Evolutionary conservation across 768 basidiomycete species (phyloP).

Genomic region (Agaricus subrufescens): DNA sequence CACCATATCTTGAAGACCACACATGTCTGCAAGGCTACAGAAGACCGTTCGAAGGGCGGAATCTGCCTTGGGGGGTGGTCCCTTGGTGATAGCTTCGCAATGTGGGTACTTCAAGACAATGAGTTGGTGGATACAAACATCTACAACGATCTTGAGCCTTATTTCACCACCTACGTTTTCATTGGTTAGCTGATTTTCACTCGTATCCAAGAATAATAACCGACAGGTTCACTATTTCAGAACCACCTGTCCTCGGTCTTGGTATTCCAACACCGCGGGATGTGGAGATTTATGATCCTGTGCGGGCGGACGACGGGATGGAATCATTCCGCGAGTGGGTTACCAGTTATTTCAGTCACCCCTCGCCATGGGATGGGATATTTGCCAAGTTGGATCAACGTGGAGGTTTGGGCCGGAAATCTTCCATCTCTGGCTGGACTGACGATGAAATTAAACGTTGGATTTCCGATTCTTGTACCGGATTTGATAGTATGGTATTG

Average conservation of each 20-base stretch:
- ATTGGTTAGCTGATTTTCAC: neutral
- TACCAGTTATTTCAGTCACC: neutral
- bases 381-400: neutral
- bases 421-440: neutral
- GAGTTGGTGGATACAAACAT: neutral
- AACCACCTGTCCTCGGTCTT: neutral
- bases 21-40: neutral
- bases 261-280: neutral
- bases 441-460: neutral
- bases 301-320: neutral
- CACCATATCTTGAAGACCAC: neutral
- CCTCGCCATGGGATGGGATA: neutral
- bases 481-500: neutral
- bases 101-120: neutral
- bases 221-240: neutral
- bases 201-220: no score
- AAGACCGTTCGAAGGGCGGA: neutral
- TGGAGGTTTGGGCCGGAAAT: neutral
- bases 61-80: constrained; percentile 3
- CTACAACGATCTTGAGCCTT: neutral
- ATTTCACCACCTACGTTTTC: neutral
- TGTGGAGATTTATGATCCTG: neutral
- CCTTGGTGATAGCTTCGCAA: neutral
- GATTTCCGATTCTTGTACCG: neutral
- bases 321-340: neutral